Conservation (phyloP, 176 grass and related monocot species). For the Panicum miliaceum region DNA sequence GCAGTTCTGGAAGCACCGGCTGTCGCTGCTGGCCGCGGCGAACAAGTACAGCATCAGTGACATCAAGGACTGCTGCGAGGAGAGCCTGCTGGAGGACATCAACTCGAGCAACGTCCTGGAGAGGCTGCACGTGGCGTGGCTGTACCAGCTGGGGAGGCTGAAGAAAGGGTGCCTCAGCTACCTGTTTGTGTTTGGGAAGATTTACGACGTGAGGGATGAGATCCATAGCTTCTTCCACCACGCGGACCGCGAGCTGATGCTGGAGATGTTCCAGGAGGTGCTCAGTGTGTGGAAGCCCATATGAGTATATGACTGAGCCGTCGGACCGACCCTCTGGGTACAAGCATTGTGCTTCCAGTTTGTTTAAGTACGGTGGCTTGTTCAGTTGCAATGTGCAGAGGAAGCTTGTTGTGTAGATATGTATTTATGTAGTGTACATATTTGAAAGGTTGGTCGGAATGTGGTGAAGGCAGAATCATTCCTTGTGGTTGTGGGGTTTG, state of each 20-base stretch:
- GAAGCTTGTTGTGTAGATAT: neutral
- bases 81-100: slow-evolving; percentile 88
- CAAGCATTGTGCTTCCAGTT: neutral
- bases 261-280: slow-evolving; percentile 91
- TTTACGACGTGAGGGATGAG: slow-evolving; percentile 80
- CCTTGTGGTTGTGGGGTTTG: no score
- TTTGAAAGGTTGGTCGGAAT: neutral
- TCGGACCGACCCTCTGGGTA: no score
- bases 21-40: slow-evolving; percentile 65
- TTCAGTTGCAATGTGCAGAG: no score
- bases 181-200: slow-evolving; percentile 90
- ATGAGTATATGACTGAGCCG: neutral
- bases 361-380: no score
- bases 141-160: slow-evolving; percentile 65
- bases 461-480: no score
- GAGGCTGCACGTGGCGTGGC: slow-evolving; percentile 82
- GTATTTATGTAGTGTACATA: neutral
- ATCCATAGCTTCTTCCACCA: slow-evolving; percentile 74
- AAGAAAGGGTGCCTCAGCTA: slow-evolving; percentile 88
- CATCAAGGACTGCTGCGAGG: slow-evolving; percentile 85
- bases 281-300: slow-evolving; percentile 77
- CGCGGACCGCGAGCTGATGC: slow-evolving; percentile 70
- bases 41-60: slow-evolving; percentile 74
- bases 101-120: slow-evolving; percentile 71
- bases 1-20: slow-evolving; percentile 77